Conservation (phyloP, 208 protist species). For the Borovskyia barvae region DNA sequence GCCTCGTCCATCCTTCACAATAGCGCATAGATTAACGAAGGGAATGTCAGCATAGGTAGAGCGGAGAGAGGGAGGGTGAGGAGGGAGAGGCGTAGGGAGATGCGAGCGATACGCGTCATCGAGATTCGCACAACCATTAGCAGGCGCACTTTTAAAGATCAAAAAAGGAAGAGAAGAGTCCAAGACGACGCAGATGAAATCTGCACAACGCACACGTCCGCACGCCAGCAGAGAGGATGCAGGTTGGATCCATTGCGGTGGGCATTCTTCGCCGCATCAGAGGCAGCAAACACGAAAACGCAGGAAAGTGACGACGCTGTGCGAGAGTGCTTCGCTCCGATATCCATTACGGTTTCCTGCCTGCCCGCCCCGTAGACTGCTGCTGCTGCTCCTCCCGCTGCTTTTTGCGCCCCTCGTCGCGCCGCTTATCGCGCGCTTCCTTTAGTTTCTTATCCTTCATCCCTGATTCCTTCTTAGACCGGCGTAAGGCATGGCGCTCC, state of each 20-base stretch:
- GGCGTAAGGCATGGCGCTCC: conserved; percentile 75
- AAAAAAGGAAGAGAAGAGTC: conserved; percentile 16
- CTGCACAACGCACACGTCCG: background rate
- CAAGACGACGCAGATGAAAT: background rate
- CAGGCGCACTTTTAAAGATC: too few species aligned
- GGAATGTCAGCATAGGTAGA: too few species aligned
- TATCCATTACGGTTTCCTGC: too few species aligned
- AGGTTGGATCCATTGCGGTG: too few species aligned
- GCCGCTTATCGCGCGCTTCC: conserved; percentile 35
- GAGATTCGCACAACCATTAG: too few species aligned
- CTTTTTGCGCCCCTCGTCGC: conserved; percentile 32
- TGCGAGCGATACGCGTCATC: too few species aligned
- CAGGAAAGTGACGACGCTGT: too few species aligned
- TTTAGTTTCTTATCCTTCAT: conserved; percentile 35
- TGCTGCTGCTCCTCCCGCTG: conserved; percentile 20
- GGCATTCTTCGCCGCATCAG: background rate
- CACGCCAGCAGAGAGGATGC: background rate
- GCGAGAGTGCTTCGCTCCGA: too few species aligned
- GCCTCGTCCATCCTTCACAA: too few species aligned
- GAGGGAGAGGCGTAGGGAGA: too few species aligned
- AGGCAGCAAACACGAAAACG: background rate
- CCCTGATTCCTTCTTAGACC: conserved; percentile 69
- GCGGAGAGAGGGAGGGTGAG: too few species aligned
- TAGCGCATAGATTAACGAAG: too few species aligned
- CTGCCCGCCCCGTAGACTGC: background rate